A percentile compares a stretch with the other conserved stretches of the same genome.
Evolutionary conservation across 2,329 filamentous ascomycete genomes (phyloP).

Genomic region (Arthroderma sp.): DNA sequence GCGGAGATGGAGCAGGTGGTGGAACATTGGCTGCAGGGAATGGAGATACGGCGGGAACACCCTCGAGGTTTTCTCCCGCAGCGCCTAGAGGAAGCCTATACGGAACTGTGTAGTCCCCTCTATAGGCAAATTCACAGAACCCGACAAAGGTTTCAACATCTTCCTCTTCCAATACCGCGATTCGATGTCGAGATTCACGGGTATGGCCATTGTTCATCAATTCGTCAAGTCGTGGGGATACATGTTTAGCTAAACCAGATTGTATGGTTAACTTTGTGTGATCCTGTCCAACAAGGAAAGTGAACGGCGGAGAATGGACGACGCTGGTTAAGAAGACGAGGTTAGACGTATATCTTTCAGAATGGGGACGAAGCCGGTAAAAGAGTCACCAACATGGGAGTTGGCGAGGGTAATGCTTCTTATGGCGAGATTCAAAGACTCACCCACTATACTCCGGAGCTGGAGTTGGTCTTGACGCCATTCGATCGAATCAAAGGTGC

Average conservation of each 20-base stretch:
- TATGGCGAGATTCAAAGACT: no score
- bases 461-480: no score
- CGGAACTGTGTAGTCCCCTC: conserved; percentile 33
- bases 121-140: conserved; percentile 39
- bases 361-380: neutral
- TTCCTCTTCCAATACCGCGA: conserved; percentile 33
- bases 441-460: no score
- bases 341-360: neutral
- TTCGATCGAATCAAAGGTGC: no score
- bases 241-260: conserved; percentile 30
- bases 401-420: no score
- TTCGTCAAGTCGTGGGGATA: conserved; percentile 31
- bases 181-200: conserved; percentile 30
- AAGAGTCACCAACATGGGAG: no score
- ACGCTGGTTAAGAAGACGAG: conserved; percentile 20
- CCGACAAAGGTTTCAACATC: conserved; percentile 37
- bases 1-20: conserved; percentile 22
- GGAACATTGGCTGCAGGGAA: conserved; percentile 11
- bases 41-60: conserved; percentile 5
- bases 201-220: conserved; percentile 36
- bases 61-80: neutral
- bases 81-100: conserved; percentile 10
- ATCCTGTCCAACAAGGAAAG: conserved; percentile 33
- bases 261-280: conserved; percentile 36
- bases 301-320: conserved; percentile 32